Evolutionary conservation across 441 rosid species (phyloP).

Genomic region (Francoa sonchifolia): DNA sequence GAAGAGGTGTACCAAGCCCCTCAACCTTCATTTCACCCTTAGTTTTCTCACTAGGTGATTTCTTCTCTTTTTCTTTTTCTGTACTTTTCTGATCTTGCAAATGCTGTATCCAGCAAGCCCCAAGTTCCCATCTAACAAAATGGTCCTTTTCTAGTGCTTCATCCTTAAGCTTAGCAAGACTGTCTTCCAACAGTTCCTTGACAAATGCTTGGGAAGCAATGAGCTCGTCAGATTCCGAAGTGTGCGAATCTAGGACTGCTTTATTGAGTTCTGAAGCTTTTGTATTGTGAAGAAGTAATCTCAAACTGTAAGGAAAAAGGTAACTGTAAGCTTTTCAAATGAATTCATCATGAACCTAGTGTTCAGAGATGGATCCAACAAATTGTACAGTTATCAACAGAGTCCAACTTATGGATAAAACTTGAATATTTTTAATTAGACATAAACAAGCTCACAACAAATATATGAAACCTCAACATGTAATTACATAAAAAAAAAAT

Average conservation of each 20-base stretch:
- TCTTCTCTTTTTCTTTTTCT: constrained; percentile 81
- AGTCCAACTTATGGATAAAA: not conserved
- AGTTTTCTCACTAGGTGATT: constrained; percentile 44
- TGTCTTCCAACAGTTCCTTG: constrained; percentile 44
- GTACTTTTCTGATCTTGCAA: constrained; percentile 60
- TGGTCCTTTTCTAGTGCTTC: constrained; percentile 31
- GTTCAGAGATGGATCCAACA: not conserved
- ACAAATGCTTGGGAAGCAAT: constrained; percentile 46
- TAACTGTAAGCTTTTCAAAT: constrained; percentile 32
- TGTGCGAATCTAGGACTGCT: constrained; percentile 41
- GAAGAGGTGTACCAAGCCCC: constrained; percentile 96
- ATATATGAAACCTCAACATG: not conserved
- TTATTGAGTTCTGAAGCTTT: constrained; percentile 32
- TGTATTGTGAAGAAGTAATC: constrained; percentile 61
- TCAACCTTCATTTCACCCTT: constrained; percentile 90
- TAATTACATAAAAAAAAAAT: not conserved
- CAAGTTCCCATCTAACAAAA: constrained; percentile 72
- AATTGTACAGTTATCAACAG: not conserved
- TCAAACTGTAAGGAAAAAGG: constrained; percentile 44
- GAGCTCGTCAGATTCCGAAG: constrained; percentile 45
- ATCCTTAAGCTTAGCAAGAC: constrained; percentile 55
- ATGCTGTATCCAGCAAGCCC: constrained; percentile 83
- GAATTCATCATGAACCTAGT: not conserved
- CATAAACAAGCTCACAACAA: not conserved
- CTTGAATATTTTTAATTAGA: not conserved